These are phyloP conservation scores for Moricandia arvensis DNA, from an alignment of 345 rosid genomes.

Conservation along the genomic window DNA sequence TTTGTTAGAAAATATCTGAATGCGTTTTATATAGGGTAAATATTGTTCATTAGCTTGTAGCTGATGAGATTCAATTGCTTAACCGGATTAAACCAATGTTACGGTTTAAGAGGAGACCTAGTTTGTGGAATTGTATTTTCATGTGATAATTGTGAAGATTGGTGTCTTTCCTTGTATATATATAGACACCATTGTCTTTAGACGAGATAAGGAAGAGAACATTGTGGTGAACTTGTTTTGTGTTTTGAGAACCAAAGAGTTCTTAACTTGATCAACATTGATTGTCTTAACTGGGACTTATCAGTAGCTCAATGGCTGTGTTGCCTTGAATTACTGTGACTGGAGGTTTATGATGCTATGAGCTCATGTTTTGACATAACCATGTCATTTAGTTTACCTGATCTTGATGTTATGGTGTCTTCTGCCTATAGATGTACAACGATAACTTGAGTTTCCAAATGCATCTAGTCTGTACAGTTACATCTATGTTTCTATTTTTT, in stretches of 20 bases:
- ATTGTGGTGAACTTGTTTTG: background rate
- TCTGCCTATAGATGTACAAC: background rate
- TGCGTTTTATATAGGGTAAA: background rate
- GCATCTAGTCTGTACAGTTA: background rate
- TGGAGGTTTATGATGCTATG: background rate
- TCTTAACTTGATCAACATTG: background rate
- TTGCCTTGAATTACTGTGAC: background rate
- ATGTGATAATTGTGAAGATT: background rate
- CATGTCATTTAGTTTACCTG: background rate
- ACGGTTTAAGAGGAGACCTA: background rate
- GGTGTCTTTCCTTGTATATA: background rate
- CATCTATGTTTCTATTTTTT: constrained; percentile 15
- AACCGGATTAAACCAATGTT: background rate
- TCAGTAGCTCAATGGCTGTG: background rate
- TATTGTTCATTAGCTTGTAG: background rate
- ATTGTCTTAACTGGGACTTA: background rate
- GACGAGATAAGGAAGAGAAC: background rate
- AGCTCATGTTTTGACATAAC: background rate
- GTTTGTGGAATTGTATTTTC: background rate
- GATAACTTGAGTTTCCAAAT: background rate
- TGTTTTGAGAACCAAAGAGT: background rate
- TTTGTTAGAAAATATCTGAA: background rate
- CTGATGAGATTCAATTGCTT: background rate
- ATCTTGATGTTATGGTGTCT: constrained; percentile 7
- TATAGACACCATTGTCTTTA: background rate